Conservation (phyloP, 2,329 filamentous ascomycete species). For the Thyridium curvatum region DNA sequence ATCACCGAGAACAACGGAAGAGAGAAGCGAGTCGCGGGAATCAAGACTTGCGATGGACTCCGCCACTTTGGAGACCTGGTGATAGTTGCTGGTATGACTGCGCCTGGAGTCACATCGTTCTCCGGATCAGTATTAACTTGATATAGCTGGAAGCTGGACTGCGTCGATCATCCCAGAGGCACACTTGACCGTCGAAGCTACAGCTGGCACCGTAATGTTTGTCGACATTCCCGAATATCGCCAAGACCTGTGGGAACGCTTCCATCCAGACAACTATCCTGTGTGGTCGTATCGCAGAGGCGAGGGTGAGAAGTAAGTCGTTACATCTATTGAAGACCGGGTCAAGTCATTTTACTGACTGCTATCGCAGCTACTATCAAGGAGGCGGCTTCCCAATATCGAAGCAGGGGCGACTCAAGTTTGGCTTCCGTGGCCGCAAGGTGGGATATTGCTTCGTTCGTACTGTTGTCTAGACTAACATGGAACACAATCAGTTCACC, state of each 20-base stretch:
- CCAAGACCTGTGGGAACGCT: conserved; percentile 24
- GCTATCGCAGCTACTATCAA: conserved; percentile 6
- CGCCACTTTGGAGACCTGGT: conserved; percentile 15
- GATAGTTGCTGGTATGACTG: conserved; percentile 15
- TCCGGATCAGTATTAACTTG: too few relatives aligned
- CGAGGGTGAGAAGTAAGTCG: conserved; percentile 5
- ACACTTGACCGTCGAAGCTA: conserved; percentile 24
- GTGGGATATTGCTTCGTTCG: too few relatives aligned
- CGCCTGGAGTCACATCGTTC: too few relatives aligned
- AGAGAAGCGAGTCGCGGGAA: conserved; percentile 14
- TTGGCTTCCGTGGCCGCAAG: conserved; percentile 15
- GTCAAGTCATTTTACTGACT: too few relatives aligned
- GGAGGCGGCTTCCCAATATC: conserved; percentile 16
- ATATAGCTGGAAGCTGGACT: conserved; percentile 17
- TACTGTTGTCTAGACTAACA: too few relatives aligned
- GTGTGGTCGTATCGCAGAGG: conserved; percentile 18
- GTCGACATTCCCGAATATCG: conserved; percentile 22
- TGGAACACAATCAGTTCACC: too few relatives aligned
- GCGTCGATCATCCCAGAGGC: conserved; percentile 19
- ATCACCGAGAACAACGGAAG: background rate
- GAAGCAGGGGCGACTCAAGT: conserved; percentile 15
- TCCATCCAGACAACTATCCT: conserved; percentile 24
- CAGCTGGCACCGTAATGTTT: conserved; percentile 26
- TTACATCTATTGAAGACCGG: too few relatives aligned
- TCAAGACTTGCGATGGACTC: conserved; percentile 18